phyloP scores from a whole-genome alignment of 1,284 basidiomycete genomes.

The Rhodotorula sp. region DNA sequence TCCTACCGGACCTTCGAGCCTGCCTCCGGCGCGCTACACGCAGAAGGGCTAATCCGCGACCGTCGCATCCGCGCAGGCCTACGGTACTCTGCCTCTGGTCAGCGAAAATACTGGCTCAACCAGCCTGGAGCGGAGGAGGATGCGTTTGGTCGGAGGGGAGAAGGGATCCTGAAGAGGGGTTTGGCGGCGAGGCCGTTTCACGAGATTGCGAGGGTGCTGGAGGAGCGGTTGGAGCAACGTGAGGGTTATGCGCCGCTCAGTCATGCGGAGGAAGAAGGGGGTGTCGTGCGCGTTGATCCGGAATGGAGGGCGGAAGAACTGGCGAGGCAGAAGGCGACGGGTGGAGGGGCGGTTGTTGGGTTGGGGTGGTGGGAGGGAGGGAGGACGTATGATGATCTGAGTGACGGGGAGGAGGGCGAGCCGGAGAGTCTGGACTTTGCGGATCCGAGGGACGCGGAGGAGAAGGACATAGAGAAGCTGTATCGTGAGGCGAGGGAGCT shows the following conservation, averaged over 20 bases:
- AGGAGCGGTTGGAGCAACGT: slow-evolving; percentile 55
- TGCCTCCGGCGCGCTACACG: slow-evolving; percentile 83
- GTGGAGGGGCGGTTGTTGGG: neutral
- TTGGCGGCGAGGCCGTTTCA: slow-evolving; percentile 46
- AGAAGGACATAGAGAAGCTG: slow-evolving; percentile 58
- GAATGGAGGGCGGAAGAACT: slow-evolving; percentile 12
- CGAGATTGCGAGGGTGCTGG: slow-evolving; percentile 52
- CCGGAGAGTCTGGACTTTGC: slow-evolving; percentile 46
- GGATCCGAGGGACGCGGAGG: slow-evolving; percentile 45
- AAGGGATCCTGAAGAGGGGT: slow-evolving; percentile 30
- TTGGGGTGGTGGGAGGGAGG: slow-evolving; percentile 12
- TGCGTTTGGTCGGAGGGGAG: slow-evolving; percentile 39
- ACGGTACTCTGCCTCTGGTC: slow-evolving; percentile 83
- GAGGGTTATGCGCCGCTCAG: slow-evolving; percentile 76
- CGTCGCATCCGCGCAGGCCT: slow-evolving; percentile 82
- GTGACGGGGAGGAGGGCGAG: slow-evolving; percentile 24
- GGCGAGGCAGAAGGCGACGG: neutral
- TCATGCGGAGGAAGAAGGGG: slow-evolving; percentile 56
- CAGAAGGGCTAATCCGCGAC: slow-evolving; percentile 72
- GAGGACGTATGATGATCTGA: slow-evolving; percentile 19
- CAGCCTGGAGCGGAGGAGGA: slow-evolving; percentile 51
- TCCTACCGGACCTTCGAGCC: slow-evolving; percentile 95
- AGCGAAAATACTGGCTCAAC: slow-evolving; percentile 58
- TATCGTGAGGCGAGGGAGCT: slow-evolving; percentile 68
- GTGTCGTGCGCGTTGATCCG: slow-evolving; percentile 61